These are phyloP conservation scores for Cadophora luteo-olivacea DNA, from an alignment of 2,329 filamentous ascomycete species.

Conservation along the genomic window DNA sequence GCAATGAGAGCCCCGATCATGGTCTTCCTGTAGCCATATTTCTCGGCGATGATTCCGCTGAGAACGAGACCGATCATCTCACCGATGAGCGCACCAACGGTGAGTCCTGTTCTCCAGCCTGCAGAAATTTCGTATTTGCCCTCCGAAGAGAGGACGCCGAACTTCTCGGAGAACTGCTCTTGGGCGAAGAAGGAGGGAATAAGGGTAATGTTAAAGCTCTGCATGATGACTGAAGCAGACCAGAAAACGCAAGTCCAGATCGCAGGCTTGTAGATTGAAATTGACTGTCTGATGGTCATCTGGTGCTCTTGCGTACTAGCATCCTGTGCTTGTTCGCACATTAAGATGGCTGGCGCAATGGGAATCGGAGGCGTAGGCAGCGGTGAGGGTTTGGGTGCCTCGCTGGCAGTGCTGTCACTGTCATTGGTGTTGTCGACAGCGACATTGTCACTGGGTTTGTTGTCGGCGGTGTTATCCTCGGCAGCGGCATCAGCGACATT, in stretches of 20 bases:
- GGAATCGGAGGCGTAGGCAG: neutral
- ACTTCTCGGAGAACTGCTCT: slow-evolving; percentile 43
- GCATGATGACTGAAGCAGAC: slow-evolving; percentile 49
- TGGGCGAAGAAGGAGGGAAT: slow-evolving; percentile 48
- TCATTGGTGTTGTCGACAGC: neutral
- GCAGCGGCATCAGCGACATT: neutral
- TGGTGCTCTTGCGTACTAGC: slow-evolving; percentile 28
- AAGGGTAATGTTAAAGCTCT: slow-evolving; percentile 49
- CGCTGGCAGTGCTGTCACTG: neutral
- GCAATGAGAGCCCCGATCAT: slow-evolving; percentile 52
- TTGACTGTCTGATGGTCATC: slow-evolving; percentile 29
- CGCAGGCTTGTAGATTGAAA: slow-evolving; percentile 35
- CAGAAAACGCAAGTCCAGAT: slow-evolving; percentile 33
- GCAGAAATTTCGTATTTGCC: slow-evolving; percentile 43
- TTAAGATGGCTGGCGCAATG: neutral
- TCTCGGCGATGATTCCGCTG: slow-evolving; percentile 55
- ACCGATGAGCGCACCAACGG: slow-evolving; percentile 41
- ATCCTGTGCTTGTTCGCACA: neutral
- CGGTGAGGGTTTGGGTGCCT: neutral
- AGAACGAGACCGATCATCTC: slow-evolving; percentile 54
- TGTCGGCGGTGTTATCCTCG: neutral
- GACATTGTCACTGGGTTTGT: neutral
- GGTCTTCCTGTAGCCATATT: slow-evolving; percentile 51
- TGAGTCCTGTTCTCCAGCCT: slow-evolving; percentile 43
- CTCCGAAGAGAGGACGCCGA: slow-evolving; percentile 42